These are phyloP conservation scores for Trebouxia sp. DNA, from an alignment of 139 green algal genomes.

Conservation along the genomic window DNA sequence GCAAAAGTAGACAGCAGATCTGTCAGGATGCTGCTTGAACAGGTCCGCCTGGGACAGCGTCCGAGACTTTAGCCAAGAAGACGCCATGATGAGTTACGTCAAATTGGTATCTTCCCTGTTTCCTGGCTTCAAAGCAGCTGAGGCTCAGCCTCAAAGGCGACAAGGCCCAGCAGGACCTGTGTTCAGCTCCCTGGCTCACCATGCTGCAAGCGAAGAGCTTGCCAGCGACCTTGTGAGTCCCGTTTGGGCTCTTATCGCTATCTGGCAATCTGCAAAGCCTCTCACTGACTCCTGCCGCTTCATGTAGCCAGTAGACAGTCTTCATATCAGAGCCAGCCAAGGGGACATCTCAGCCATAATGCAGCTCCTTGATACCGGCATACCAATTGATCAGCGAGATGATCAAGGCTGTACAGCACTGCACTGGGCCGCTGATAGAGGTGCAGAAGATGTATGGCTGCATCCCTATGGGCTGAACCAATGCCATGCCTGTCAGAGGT, in stretches of 20 bases:
- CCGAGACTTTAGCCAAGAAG: neutral
- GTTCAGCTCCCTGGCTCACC: neutral
- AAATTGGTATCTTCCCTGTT: neutral
- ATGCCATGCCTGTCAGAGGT: neutral
- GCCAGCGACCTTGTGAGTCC: neutral
- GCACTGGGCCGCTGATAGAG: slow-evolving; percentile 18
- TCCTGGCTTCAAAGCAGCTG: neutral
- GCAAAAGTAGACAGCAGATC: too few relatives aligned
- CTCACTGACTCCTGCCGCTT: too few relatives aligned
- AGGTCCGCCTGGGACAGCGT: neutral
- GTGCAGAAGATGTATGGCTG: neutral
- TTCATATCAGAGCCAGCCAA: slow-evolving; percentile 6
- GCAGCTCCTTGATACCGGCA: neutral
- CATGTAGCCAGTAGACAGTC: neutral
- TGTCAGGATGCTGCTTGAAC: too few relatives aligned
- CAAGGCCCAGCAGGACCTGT: neutral
- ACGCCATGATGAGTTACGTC: neutral
- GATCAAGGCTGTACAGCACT: slow-evolving; percentile 3
- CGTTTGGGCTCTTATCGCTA: too few relatives aligned
- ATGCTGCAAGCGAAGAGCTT: neutral
- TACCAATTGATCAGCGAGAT: neutral
- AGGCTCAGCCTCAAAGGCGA: neutral
- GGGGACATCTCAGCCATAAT: neutral
- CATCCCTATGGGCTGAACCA: neutral
- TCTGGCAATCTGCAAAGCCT: neutral